phyloP scores from a whole-genome alignment of 306 rosid species.

The Prunus dulcis region DNA sequence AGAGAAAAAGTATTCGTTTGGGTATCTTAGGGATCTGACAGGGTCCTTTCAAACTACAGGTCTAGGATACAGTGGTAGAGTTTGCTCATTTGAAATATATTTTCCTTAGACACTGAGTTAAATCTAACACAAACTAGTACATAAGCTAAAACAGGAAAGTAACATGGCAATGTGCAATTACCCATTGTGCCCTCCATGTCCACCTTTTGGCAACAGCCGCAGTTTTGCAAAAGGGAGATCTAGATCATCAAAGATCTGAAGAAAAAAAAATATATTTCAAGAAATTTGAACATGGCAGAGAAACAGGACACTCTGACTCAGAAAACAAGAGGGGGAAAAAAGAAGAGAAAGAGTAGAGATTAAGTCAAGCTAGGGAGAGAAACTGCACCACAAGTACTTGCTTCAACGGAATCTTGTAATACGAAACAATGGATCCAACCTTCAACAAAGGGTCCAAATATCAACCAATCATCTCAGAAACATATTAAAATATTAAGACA shows the following conservation, averaged over 20 bases:
- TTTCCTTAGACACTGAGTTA: neutral
- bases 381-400: conserved; percentile 86
- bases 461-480: conserved; percentile 29
- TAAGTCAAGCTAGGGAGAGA: conserved; percentile 13
- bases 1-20: neutral
- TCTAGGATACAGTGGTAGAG: neutral
- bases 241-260: conserved; percentile 84
- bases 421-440: conserved; percentile 87
- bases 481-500: conserved; percentile 6
- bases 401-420: conserved; percentile 87
- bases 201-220: conserved; percentile 91
- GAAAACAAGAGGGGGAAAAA: conserved; percentile 1
- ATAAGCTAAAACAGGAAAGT: conserved; percentile 4
- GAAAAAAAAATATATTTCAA: conserved; percentile 11
- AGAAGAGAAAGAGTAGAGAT: neutral
- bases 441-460: conserved; percentile 37
- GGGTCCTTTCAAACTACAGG: neutral
- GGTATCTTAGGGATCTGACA: neutral
- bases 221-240: conserved; percentile 88
- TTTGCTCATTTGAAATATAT: neutral
- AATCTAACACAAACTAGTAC: neutral
- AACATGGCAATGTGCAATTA: conserved; percentile 15
- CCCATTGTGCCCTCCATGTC: conserved; percentile 99
- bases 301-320: conserved; percentile 15
- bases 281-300: conserved; percentile 4